A percentile compares a stretch with the other conserved stretches of the same genome.
Conservation (phyloP, 192 early-diverging fungal genomes). For the Thamnidium elegans region DNA sequence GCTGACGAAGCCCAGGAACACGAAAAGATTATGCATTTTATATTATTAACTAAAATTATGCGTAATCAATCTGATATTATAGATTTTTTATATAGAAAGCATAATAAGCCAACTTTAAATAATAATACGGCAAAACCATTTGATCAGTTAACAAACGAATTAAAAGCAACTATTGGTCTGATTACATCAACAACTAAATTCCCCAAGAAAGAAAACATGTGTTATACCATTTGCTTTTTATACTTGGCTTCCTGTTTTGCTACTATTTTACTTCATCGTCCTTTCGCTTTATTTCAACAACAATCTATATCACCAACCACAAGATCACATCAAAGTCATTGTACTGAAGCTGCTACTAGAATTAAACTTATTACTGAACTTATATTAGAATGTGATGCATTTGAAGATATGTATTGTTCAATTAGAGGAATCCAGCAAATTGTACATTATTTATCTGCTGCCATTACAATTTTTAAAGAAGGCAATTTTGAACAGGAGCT, state of each 20-base stretch:
- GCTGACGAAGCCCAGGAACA: constrained; percentile 3
- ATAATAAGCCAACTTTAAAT: not conserved
- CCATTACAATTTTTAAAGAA: constrained; percentile 8
- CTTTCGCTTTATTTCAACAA: not conserved
- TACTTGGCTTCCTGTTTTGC: constrained; percentile 9
- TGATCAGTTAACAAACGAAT: not conserved
- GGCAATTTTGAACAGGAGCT: not conserved
- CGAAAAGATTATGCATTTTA: constrained; percentile 15
- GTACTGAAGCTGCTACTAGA: not conserved
- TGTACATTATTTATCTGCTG: constrained; percentile 11
- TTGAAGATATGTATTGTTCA: constrained; percentile 18
- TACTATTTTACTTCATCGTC: constrained; percentile 5
- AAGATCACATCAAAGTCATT: not conserved
- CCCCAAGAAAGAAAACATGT: not conserved
- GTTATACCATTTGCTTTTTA: not conserved
- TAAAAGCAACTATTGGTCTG: not conserved
- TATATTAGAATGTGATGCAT: constrained; percentile 5
- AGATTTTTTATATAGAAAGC: not conserved
- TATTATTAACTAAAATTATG: not conserved
- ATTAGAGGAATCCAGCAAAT: constrained; percentile 20
- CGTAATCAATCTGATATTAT: constrained; percentile 6
- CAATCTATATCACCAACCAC: not conserved
- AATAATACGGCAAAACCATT: not conserved
- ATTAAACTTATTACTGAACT: not conserved
- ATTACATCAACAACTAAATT: constrained; percentile 4